Percentiles rank a stretch among this genome's conserved stretches.
These are phyloP conservation scores for Apiospora sp. DNA, from an alignment of 2,329 filamentous ascomycete species.

Conservation along the genomic window DNA sequence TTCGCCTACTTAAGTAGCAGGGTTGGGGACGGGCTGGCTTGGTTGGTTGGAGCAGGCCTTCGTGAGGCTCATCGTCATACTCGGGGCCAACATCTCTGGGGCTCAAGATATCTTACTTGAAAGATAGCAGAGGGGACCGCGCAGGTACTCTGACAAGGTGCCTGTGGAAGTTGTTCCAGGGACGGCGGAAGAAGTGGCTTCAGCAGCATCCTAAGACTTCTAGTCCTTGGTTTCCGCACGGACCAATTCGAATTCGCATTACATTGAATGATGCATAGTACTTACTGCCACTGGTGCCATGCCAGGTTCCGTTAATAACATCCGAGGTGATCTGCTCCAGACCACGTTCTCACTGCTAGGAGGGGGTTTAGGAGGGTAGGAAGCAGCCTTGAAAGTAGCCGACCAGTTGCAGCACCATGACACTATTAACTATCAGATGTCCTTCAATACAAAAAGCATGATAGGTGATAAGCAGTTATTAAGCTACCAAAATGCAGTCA, in stretches of 20 bases:
- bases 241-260: not conserved
- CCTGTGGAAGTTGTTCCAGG: not conserved
- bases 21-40: too few species aligned
- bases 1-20: too few species aligned
- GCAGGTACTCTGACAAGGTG: not conserved
- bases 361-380: not conserved
- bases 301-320: conserved; percentile 6
- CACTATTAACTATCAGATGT: too few species aligned
- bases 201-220: conserved; percentile 5
- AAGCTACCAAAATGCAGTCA: too few species aligned
- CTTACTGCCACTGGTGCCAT: not conserved
- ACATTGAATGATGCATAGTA: not conserved
- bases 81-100: not conserved
- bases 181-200: not conserved
- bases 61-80: not conserved
- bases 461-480: too few species aligned
- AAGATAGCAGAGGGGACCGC: not conserved
- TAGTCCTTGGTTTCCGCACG: not conserved
- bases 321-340: conserved; percentile 16
- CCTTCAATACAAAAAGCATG: too few species aligned
- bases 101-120: not conserved
- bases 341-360: not conserved
- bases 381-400: not conserved
- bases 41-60: not conserved
- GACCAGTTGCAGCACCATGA: not conserved